Percentiles rank a stretch among this genome's conserved stretches.
These are phyloP conservation scores for Leccinum pallidistipes DNA, from an alignment of 1,284 basidiomycete genomes.

Conservation along the genomic window DNA sequence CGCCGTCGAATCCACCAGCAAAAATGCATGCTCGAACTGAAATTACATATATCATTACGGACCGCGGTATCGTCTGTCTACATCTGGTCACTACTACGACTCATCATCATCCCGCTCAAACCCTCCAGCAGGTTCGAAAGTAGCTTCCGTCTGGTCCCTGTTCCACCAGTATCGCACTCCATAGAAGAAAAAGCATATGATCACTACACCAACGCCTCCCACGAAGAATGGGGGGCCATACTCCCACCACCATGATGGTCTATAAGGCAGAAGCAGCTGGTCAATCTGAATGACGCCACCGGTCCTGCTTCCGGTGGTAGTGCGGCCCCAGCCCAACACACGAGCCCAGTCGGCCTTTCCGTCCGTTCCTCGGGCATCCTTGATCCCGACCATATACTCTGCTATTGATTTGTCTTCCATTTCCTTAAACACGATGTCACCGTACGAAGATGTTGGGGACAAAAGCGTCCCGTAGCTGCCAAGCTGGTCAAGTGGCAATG, in stretches of 20 bases:
- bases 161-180: constrained; percentile 64
- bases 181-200: constrained; percentile 73
- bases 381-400: constrained; percentile 84
- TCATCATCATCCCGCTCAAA: constrained; percentile 66
- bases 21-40: constrained; percentile 43
- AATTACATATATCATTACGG: constrained; percentile 7
- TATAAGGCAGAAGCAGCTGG: constrained; percentile 80
- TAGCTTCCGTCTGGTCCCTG: constrained; percentile 74
- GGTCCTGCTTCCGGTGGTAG: constrained; percentile 63
- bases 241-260: constrained; percentile 78
- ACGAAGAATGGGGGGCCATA: constrained; percentile 66
- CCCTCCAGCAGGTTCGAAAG: constrained; percentile 81
- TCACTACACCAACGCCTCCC: constrained; percentile 52
- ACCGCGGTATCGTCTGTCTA: neutral
- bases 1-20: constrained; percentile 89
- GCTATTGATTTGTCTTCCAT: constrained; percentile 43
- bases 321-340: constrained; percentile 80
- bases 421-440: constrained; percentile 78
- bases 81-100: constrained; percentile 26
- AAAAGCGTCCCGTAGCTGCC: constrained; percentile 75
- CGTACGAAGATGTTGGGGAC: constrained; percentile 63
- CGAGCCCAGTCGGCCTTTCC: constrained; percentile 74
- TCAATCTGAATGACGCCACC: constrained; percentile 93
- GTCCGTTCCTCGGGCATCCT: constrained; percentile 78
- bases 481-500: constrained; percentile 69